These are phyloP conservation scores for Dactylellina leptospora DNA, from an alignment of 2,329 filamentous ascomycete species.

Conservation along the genomic window DNA sequence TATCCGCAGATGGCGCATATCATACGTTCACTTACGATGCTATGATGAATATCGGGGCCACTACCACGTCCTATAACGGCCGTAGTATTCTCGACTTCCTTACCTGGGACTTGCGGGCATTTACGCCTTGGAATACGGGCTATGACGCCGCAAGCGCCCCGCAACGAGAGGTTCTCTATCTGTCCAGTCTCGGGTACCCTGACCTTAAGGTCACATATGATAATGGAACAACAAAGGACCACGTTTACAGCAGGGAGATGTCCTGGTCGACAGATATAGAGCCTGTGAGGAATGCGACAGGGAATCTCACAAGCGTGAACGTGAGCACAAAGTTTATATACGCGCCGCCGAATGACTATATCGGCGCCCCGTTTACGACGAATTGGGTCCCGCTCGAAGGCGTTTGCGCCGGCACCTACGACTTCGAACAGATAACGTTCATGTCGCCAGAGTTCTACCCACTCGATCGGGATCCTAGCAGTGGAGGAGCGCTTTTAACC, in stretches of 20 bases:
- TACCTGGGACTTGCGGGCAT: constrained; percentile 29
- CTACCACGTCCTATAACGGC: background rate
- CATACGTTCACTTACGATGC: constrained; percentile 39
- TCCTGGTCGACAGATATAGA: constrained; percentile 26
- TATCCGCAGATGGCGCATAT: constrained; percentile 22
- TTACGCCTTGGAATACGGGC: constrained; percentile 13
- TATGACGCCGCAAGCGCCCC: constrained; percentile 6
- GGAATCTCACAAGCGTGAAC: constrained; percentile 35
- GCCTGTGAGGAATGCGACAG: constrained; percentile 24
- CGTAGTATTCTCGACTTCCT: constrained; percentile 27
- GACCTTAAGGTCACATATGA: constrained; percentile 21
- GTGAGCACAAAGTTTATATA: constrained; percentile 30
- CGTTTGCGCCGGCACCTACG: constrained; percentile 15
- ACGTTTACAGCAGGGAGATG: constrained; percentile 27
- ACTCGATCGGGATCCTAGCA: background rate
- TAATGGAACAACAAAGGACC: constrained; percentile 17
- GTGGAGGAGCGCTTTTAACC: constrained; percentile 10
- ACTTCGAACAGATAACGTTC: background rate
- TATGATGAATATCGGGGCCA: constrained; percentile 41
- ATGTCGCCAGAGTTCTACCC: constrained; percentile 9
- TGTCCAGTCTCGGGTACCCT: constrained; percentile 26
- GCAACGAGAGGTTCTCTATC: constrained; percentile 29
- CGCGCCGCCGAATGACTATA: constrained; percentile 24
- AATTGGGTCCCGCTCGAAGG: constrained; percentile 29
- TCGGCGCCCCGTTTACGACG: constrained; percentile 19